A percentile compares a stretch with the other conserved stretches of the same genome.
phyloP scores from a whole-genome alignment of 768 basidiomycete genomes.

The Arthromyces matolae region DNA sequence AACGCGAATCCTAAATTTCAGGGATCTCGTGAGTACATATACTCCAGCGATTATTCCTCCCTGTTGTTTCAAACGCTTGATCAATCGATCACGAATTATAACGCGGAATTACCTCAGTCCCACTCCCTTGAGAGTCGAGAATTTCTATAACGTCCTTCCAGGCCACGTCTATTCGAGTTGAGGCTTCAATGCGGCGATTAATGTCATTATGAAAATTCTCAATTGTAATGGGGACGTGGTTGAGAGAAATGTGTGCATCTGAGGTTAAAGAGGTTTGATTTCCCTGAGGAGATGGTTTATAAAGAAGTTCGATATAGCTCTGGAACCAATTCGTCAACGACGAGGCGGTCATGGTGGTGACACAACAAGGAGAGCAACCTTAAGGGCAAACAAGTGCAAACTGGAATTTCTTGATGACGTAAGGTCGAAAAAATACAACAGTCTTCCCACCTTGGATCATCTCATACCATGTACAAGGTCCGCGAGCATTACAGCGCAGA shows the following conservation, averaged over 20 bases:
- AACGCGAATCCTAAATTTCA: constrained; percentile 39
- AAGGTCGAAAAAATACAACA: no score
- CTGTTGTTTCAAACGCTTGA: constrained; percentile 15
- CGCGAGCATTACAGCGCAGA: no score
- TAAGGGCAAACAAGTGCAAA: no score
- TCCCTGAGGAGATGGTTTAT: constrained; percentile 10
- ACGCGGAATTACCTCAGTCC: constrained; percentile 6
- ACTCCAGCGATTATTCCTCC: constrained; percentile 36
- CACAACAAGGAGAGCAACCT: no score
- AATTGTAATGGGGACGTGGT: constrained; percentile 25
- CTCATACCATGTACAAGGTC: no score
- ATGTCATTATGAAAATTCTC: constrained; percentile 28
- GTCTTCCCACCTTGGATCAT: no score
- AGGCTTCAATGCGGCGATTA: constrained; percentile 14
- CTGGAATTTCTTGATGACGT: no score
- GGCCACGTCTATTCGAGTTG: constrained; percentile 20
- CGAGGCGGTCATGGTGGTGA: no score
- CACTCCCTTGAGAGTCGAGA: constrained; percentile 13
- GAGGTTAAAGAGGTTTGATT: constrained; percentile 28
- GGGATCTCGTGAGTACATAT: constrained; percentile 34
- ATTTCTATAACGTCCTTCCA: constrained; percentile 36
- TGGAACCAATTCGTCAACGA: constrained; percentile 27
- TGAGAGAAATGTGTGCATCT: constrained; percentile 28
- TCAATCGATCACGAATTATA: not conserved
- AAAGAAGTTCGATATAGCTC: constrained; percentile 24